Evolutionary conservation across 805 yeast genomes (phyloP).

Genomic region (Blastobotrys americana): DNA sequence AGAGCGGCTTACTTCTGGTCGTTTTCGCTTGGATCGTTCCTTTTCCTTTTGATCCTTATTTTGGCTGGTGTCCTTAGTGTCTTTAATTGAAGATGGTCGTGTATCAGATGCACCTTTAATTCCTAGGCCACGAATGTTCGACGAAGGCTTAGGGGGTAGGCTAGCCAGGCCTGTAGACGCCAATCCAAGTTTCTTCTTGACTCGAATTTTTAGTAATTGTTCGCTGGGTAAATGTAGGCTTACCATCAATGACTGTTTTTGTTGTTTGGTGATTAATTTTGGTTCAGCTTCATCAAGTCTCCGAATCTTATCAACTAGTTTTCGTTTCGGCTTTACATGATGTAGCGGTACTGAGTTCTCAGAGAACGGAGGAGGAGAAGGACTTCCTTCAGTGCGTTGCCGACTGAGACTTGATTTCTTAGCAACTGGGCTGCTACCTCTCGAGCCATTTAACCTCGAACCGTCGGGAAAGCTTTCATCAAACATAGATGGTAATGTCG

Average conservation of each 20-base stretch:
- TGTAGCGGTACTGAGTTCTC: background rate
- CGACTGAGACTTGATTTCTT: too few species aligned
- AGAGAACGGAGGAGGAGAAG: background rate
- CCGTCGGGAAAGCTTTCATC: slow-evolving; percentile 9
- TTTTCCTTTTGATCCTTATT: background rate
- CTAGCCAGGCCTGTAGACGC: slow-evolving; percentile 1
- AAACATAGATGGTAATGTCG: slow-evolving; percentile 34
- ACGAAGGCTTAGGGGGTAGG: slow-evolving; percentile 3
- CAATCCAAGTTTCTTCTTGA: background rate
- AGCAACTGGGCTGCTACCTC: background rate
- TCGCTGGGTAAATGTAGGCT: background rate
- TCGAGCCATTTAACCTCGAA: background rate
- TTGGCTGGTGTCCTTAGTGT: background rate
- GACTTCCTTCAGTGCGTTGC: background rate
- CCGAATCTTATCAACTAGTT: background rate
- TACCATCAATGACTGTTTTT: too few species aligned
- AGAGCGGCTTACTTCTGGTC: background rate
- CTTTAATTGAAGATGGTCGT: background rate
- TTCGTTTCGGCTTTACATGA: background rate
- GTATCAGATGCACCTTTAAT: background rate
- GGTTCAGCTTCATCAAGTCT: background rate
- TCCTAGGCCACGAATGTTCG: background rate
- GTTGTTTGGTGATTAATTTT: too few species aligned
- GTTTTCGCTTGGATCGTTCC: background rate
- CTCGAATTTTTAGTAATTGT: background rate